Evolutionary conservation across 2,329 filamentous ascomycete genomes (phyloP).

Genomic region (Trichoderma hamatum): DNA sequence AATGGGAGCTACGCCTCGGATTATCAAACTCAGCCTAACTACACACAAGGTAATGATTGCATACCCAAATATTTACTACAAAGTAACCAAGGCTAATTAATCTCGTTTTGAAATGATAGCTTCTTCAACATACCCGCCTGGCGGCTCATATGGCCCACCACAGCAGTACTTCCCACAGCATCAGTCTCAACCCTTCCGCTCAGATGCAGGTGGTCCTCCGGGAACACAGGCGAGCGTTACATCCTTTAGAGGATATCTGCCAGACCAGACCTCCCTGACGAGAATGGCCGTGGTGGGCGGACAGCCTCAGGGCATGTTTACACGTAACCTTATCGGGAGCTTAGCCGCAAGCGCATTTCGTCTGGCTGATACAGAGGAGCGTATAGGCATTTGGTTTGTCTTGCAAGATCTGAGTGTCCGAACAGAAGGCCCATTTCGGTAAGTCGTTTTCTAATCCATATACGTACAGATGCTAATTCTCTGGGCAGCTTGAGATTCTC

Average conservation of each 20-base stretch:
- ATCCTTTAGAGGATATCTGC: conserved; percentile 36
- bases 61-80: background rate
- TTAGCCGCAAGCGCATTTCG: conserved; percentile 86
- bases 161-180: conserved; percentile 44
- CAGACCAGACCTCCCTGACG: conserved; percentile 38
- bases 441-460: conserved; percentile 34
- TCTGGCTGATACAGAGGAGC: conserved; percentile 75
- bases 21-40: conserved; percentile 38
- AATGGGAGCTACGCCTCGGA: conserved; percentile 40
- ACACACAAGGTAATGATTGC: conserved; percentile 41
- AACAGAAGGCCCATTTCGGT: conserved; percentile 91
- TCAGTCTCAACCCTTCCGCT: conserved; percentile 37
- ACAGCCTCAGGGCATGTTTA: conserved; percentile 82
- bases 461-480: conserved; percentile 29
- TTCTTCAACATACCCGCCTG: conserved; percentile 37
- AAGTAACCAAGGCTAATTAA: background rate
- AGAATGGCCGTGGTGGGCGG: conserved; percentile 46
- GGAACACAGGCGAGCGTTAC: conserved; percentile 36
- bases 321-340: conserved; percentile 90
- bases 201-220: conserved; percentile 35
- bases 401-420: conserved; percentile 93
- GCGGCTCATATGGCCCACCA: conserved; percentile 42
- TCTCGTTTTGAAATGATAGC: conserved; percentile 26
- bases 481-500: conserved; percentile 61
- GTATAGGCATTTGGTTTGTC: conserved; percentile 94